phyloP scores from a whole-genome alignment of 2,329 filamentous ascomycete genomes.

The Arthrobotrys sinensis region DNA sequence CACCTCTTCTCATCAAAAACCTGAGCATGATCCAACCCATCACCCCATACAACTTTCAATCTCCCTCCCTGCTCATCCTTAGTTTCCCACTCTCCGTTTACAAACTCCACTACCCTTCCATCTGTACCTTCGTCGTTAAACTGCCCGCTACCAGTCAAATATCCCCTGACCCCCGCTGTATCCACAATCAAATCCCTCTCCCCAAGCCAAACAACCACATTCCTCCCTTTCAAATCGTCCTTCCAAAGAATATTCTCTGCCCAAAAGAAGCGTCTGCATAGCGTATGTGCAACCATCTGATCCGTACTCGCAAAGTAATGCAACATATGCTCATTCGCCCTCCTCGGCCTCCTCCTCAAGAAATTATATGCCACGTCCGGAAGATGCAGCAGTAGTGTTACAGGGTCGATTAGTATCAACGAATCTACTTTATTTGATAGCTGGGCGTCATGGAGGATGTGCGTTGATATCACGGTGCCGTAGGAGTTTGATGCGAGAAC shows the following conservation, averaged over 20 bases:
- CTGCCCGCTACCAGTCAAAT: conserved; percentile 63
- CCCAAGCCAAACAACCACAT: conserved; percentile 71
- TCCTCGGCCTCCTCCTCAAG: conserved; percentile 68
- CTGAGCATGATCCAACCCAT: conserved; percentile 73
- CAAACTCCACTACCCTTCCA: conserved; percentile 64
- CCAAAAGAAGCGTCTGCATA: conserved; percentile 76
- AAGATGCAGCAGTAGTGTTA: conserved; percentile 75
- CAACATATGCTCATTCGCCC: conserved; percentile 74
- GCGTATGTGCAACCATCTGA: conserved; percentile 74
- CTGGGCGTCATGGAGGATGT: conserved; percentile 61
- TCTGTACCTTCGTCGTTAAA: conserved; percentile 62
- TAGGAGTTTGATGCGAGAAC: conserved; percentile 74
- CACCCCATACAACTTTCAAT: conserved; percentile 73
- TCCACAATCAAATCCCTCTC: conserved; percentile 67
- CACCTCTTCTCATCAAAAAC: conserved; percentile 69
- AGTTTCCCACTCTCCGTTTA: conserved; percentile 57
- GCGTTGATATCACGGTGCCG: conserved; percentile 65
- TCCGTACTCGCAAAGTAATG: conserved; percentile 76
- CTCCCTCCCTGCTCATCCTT: conserved; percentile 66
- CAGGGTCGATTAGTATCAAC: conserved; percentile 74
- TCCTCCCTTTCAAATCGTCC: conserved; percentile 70
- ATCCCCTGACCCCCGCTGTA: conserved; percentile 63
- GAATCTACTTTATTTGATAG: conserved; percentile 70
- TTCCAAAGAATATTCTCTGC: conserved; percentile 75
- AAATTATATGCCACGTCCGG: conserved; percentile 78